Evolutionary conservation across 1,284 basidiomycete genomes (phyloP), one percentile per base, ranked within the genome.

Genomic region (Fomitopsis pinicola): DNA sequence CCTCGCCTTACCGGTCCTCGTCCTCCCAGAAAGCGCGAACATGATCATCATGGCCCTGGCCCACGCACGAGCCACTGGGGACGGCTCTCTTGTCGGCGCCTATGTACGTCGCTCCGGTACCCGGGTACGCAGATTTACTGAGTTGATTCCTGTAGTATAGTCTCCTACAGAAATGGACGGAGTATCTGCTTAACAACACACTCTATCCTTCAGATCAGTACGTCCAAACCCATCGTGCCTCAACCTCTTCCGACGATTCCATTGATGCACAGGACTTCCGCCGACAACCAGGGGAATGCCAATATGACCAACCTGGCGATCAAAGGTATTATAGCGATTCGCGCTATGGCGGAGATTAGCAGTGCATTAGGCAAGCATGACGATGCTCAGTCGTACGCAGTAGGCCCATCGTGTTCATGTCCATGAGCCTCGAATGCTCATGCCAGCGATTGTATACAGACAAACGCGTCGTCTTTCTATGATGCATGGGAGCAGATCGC

Each of bases 301-400:
- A 91, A 91, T 68, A 86, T 89, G 72, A 90, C 88, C 12, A 89
- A 92, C 67, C 78, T 90, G 19, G 88, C 88, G 0, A 85, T 91
- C 75, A 91, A 91, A 48, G 69, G 88, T 5, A 88, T 89, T 62
- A 75, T 87, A 50, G 88, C 86, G 30, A 88, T 91, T 68, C 82
- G 80, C 63, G 86, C 80, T 8, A 88, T 89, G 86, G 76, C 82
- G 0, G 76, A 83, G 59, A 86, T 89, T 42, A 78, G 78, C 2
- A 67, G 72, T 1, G 69, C 82, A n/a, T 64, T 87, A 9, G 85
- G 83, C 1, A 72, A 86, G 59, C 71, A 67, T 1, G 71, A 69
- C 7, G 76, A 77, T 62, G 78, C 78, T 38, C 69, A 73, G 6
- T 82, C 84, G 63, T 89, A 86, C 42, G 72, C 75, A n/a, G 82